Base-by-base conservation (phyloP, 768 basidiomycete genomes). In the Suillus fuscotomentosus region DNA sequence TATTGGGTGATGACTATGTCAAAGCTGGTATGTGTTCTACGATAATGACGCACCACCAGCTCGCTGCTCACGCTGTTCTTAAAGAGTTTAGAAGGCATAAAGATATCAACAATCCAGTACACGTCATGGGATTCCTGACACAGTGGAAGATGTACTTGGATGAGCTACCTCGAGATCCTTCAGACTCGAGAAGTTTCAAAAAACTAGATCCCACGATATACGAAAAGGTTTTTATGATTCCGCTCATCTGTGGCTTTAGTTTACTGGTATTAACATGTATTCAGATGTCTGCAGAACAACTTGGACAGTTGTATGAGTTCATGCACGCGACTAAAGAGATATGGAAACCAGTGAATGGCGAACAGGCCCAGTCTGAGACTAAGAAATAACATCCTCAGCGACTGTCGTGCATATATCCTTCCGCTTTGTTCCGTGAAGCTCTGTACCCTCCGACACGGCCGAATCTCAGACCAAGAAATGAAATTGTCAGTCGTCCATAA, bases 101-200 rank as follows among this genome's bases (percentile, higher is more conserved):
- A 69, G 80, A 84, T 27, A 86, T 88, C 13, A 88, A 88, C 24
- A 98, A 99, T 76, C 92, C 95, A 3, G 82, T 89, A 9, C 88
- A 98, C 74, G 87, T 98, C 66, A 97, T 99, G 74, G 95, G 94
- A 3, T 99, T 99, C 73, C 82, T 99, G 10, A 90, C 91, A 3
- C 93, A 98, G 71, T 99, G 97, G 97, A 97, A 97, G 76, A 75
- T 85, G 64, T 99, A 99, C 76, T 82, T 98, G 63, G 94, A 97
- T 69, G 77, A 85, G 65, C 74, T 91, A 41, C 88, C 87, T 14
- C 76, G 70, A 34, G 83, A 81, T 15, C 72, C 77, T 6, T 62
- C 61, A 10, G 80, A 83, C 42, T 78, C 73, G 3, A 73, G 77
- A 61, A 71, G 69, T 41, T 94, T 91, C 70, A 88, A 85, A 74